Evolutionary conservation across 2,329 filamentous ascomycete genomes (phyloP).

Genomic region (Sphaceloma murrayae): DNA sequence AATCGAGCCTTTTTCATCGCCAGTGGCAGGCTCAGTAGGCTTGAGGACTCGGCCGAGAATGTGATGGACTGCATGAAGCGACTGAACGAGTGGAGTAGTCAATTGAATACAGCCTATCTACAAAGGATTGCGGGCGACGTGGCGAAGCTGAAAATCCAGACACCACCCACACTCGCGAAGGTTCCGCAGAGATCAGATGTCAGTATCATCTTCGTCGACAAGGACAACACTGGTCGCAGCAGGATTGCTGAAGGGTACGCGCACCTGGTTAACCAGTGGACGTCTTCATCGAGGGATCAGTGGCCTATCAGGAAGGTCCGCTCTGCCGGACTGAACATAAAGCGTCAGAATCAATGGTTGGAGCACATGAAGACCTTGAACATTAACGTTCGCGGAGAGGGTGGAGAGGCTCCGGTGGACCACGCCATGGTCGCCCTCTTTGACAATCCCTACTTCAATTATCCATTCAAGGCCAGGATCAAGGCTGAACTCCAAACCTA

Average conservation of each 20-base stretch:
- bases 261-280: constrained; percentile 10
- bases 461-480: constrained; percentile 1
- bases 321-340: constrained; percentile 2
- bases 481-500: not conserved
- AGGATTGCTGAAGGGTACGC: constrained; percentile 14
- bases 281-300: not conserved
- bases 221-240: constrained; percentile 10
- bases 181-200: not conserved
- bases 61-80: not conserved
- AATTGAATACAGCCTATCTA: constrained; percentile 1
- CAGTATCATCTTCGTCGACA: constrained; percentile 13
- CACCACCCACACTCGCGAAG: not conserved
- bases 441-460: constrained; percentile 12
- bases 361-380: not conserved
- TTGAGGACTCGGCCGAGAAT: constrained; percentile 2
- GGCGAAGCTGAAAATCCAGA: not conserved
- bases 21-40: constrained; percentile 1
- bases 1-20: not conserved
- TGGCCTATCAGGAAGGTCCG: not conserved
- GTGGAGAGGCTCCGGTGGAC: not conserved
- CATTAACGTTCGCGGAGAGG: not conserved
- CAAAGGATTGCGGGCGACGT: not conserved
- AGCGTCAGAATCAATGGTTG: not conserved
- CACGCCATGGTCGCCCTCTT: constrained; percentile 6
- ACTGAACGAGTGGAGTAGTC: not conserved